These are phyloP conservation scores for Hypholoma sublateritium DNA, from an alignment of 768 basidiomycete species.

Conservation along the genomic window DNA sequence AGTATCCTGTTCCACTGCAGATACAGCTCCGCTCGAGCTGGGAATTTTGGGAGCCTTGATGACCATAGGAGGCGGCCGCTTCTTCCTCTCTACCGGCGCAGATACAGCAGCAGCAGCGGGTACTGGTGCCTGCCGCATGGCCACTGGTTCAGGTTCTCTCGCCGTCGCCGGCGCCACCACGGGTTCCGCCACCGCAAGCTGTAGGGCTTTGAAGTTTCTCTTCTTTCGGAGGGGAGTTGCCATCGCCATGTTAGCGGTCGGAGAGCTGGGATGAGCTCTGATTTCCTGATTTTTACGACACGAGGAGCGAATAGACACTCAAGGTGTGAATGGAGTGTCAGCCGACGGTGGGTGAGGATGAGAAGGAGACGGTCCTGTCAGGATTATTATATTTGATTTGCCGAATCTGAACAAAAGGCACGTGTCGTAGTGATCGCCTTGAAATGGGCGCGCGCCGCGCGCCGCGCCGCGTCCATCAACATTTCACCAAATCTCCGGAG, in stretches of 20 bases:
- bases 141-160: conserved; percentile 38
- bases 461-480: background rate
- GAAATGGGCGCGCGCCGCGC: background rate
- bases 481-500: background rate
- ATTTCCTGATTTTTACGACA: background rate
- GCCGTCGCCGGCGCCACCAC: conserved; percentile 19
- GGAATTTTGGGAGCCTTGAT: conserved; percentile 70
- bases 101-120: conserved; percentile 37
- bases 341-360: conserved; percentile 17
- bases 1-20: conserved; percentile 39
- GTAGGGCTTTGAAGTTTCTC: conserved; percentile 86
- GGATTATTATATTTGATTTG: conserved; percentile 17
- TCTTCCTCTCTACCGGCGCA: conserved; percentile 49
- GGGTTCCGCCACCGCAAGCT: conserved; percentile 59
- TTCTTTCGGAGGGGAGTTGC: conserved; percentile 80
- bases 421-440: conserved; percentile 16
- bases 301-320: background rate
- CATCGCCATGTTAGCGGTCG: conserved; percentile 30
- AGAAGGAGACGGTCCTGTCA: conserved; percentile 11
- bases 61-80: conserved; percentile 81
- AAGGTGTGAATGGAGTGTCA: conserved; percentile 1
- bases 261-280: background rate
- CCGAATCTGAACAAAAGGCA: conserved; percentile 24
- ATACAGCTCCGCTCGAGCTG: conserved; percentile 37
- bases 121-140: conserved; percentile 43